Conservation (phyloP, 345 rosid species). For the Excoecaria agallocha region DNA sequence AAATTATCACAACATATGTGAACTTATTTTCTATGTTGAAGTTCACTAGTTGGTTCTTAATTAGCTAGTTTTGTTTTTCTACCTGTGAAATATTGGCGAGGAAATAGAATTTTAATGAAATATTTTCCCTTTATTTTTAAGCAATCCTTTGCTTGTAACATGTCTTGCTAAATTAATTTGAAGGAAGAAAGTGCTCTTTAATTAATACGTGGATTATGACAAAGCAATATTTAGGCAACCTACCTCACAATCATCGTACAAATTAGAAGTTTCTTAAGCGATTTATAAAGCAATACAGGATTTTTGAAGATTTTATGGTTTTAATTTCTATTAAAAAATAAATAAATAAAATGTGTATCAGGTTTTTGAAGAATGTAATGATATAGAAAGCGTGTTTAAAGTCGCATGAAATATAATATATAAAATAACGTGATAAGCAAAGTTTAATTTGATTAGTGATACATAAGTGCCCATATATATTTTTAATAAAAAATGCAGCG, state of each 20-base stretch:
- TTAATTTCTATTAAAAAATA: not conserved
- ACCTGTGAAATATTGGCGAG: not conserved
- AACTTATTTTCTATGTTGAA: not conserved
- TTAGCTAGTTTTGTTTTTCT: not conserved
- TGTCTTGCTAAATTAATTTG: not conserved
- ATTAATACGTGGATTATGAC: not conserved
- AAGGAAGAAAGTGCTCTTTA: too few species aligned
- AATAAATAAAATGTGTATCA: too few species aligned
- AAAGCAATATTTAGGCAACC: not conserved
- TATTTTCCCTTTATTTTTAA: not conserved
- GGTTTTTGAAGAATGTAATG: not conserved
- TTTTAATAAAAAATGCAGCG: too few species aligned
- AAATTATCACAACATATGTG: not conserved
- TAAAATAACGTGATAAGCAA: too few species aligned
- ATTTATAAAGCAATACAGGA: not conserved
- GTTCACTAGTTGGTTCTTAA: not conserved
- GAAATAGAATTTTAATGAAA: not conserved
- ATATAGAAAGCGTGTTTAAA: too few species aligned
- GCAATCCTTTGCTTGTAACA: not conserved
- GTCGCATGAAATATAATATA: too few species aligned
- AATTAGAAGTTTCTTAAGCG: not conserved
- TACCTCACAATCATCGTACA: not conserved
- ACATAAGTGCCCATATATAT: too few species aligned
- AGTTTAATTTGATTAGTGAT: too few species aligned
- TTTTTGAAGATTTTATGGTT: not conserved